A percentile compares a stretch with the other conserved stretches of the same genome.
These are phyloP conservation scores for Zymoseptoria ardabiliae DNA, from an alignment of 2,329 filamentous ascomycete genomes.

Conservation along the genomic window DNA sequence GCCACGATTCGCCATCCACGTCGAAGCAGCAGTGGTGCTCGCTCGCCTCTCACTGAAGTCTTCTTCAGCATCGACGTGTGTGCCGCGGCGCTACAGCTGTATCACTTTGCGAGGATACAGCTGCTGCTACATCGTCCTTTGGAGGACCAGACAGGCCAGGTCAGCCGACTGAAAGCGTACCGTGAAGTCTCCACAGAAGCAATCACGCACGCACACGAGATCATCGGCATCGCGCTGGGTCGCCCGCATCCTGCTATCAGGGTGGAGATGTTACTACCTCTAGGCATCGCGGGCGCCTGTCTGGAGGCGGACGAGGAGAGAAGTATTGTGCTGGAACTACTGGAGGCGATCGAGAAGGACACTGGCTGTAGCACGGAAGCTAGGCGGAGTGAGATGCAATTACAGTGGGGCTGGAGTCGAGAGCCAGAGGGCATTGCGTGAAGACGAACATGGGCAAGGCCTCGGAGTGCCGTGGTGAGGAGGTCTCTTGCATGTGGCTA, in stretches of 20 bases:
- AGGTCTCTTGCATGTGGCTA: not conserved
- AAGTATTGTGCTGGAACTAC: conserved; percentile 48
- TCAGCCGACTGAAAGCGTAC: conserved; percentile 47
- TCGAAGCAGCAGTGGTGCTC: conserved; percentile 2
- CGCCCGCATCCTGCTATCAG: conserved; percentile 49
- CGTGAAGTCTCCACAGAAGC: conserved; percentile 48
- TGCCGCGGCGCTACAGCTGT: conserved; percentile 57
- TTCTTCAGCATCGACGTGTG: conserved; percentile 59
- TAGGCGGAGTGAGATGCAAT: conserved; percentile 46
- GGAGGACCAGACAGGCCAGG: conserved; percentile 38
- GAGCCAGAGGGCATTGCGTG: conserved; percentile 16
- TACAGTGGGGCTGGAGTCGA: conserved; percentile 36
- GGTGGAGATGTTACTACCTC: conserved; percentile 50
- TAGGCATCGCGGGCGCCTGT: conserved; percentile 56
- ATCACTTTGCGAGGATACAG: conserved; percentile 57
- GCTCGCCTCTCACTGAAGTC: conserved; percentile 40
- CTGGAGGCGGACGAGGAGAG: conserved; percentile 49
- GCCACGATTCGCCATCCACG: conserved; percentile 33
- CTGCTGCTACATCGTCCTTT: conserved; percentile 52
- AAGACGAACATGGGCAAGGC: not conserved
- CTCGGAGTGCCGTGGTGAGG: too few species aligned
- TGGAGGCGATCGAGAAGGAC: conserved; percentile 56
- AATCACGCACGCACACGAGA: conserved; percentile 52
- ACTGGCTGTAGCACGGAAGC: conserved; percentile 58
- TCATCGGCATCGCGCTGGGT: conserved; percentile 53